Conservation (phyloP, 352 stramenopile species). For the Phytopythium cucurbitacearum region DNA sequence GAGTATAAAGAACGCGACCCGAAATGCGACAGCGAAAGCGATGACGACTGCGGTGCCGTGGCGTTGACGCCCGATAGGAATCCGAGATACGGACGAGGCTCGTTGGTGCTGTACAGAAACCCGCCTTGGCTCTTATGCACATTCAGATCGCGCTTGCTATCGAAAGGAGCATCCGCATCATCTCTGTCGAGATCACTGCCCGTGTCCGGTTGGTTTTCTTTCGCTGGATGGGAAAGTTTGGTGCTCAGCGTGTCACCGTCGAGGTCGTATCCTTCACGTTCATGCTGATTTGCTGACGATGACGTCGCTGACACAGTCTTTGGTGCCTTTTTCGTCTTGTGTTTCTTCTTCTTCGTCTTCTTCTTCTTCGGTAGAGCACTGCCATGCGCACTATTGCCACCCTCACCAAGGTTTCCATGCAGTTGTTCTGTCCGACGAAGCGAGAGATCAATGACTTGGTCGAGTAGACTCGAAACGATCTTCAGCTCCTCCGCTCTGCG, state of each 20-base stretch:
- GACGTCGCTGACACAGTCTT: not conserved
- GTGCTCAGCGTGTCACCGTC: not conserved
- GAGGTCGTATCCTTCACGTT: not conserved
- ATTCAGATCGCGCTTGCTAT: not conserved
- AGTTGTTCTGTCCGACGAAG: no score
- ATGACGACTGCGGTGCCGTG: not conserved
- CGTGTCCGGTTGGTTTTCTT: constrained; percentile 1
- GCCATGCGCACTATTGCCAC: no score
- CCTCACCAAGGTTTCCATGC: no score
- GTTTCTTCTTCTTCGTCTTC: constrained; percentile 23
- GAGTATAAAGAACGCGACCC: not conserved
- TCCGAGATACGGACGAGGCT: constrained; percentile 9
- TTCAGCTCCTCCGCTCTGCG: constrained; percentile 18
- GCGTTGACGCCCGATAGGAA: constrained; percentile 10
- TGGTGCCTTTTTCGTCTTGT: constrained; percentile 14
- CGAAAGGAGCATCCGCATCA: not conserved
- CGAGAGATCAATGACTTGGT: constrained; percentile 29
- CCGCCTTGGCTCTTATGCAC: not conserved
- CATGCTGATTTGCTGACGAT: no score
- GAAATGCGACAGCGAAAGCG: constrained; percentile 1
- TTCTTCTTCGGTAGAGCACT: constrained; percentile 11
- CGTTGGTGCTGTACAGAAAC: constrained; percentile 4
- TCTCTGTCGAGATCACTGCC: not conserved
- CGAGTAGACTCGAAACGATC: constrained; percentile 29
- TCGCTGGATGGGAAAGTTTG: not conserved